These are phyloP conservation scores for Rasamsonia emersonii DNA, from an alignment of 2,329 filamentous ascomycete genomes.

Conservation along the genomic window DNA sequence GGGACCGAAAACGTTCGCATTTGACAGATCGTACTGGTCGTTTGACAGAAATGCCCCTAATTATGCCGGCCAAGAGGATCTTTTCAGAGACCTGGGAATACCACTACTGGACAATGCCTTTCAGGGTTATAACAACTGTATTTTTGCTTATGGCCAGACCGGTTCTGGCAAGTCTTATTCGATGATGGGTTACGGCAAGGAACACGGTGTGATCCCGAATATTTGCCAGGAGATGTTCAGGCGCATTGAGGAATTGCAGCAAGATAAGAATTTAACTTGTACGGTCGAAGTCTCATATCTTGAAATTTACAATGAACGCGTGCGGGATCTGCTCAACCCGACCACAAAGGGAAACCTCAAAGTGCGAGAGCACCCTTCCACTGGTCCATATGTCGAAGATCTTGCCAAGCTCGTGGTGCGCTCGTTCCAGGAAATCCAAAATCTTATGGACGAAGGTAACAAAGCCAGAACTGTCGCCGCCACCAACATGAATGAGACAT, in stretches of 20 bases:
- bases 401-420: conserved; percentile 89
- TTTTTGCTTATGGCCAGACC: conserved; percentile 97
- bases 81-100: conserved; percentile 79
- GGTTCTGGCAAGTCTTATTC: conserved; percentile 98
- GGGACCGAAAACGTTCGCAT: conserved; percentile 79
- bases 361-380: conserved; percentile 94
- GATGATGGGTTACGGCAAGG: conserved; percentile 99
- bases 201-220: conserved; percentile 88
- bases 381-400: conserved; percentile 96
- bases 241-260: conserved; percentile 61
- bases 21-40: conserved; percentile 97
- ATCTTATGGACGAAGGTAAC: conserved; percentile 98
- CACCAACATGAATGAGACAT: conserved; percentile 99
- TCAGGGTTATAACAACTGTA: conserved; percentile 98
- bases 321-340: conserved; percentile 90
- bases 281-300: conserved; percentile 98
- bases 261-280: conserved; percentile 71
- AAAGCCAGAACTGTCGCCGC: conserved; percentile 96
- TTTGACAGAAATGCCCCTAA: conserved; percentile 73
- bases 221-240: conserved; percentile 98
- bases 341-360: conserved; percentile 93
- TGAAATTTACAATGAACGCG: conserved; percentile 98
- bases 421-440: conserved; percentile 90
- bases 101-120: conserved; percentile 97
- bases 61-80: conserved; percentile 82